Base-by-base conservation (phyloP, 2,329 filamentous ascomycete species). In the Aureobasidium pullulans region DNA sequence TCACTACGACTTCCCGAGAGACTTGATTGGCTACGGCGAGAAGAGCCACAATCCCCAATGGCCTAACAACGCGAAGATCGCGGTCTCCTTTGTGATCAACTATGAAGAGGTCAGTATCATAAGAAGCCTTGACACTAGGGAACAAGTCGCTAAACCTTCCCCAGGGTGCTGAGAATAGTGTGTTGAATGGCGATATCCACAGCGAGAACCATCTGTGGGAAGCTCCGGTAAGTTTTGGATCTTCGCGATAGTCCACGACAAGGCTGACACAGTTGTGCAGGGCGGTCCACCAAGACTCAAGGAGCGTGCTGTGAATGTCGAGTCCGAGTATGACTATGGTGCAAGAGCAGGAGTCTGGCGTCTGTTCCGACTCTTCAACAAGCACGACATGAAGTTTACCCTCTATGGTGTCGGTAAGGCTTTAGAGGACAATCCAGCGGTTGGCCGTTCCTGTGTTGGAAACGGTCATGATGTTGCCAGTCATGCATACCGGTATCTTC, bases 311-410 rank as follows among this genome's bases (percentile, higher is more conserved):
- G 70, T 75, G 62, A 80, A 77, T 62, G 72, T 72, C 53, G 79
- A 81, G 67, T 64, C 65, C 31, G 78, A 81, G 62, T 82, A 77
- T 62, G 78, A 81, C 59, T 81, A 81, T 63, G 77, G 79, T 36
- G 73, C 73, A 23, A 73, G 79, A 2, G 73, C 73, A 0, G 79
- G 78, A 3, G 76, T 76, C 66, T 81, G 79, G 79, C 70, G 78
- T 3, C 67, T 80, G 1, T 78, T 80, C 65, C 69, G 74, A 16
- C 66, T 80, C 57, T 80, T 81, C 70, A 76, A 78, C 62, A 71
- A 75, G 47, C 67, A 78, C 61, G 70, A 72, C 40, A 78, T 79
- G 73, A 78, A 78, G 64, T 79, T 77, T 62, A 81, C 79, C 0
- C 69, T 80, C 5, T 80, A 81, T 62, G 79, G 76, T 9, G 78